Conservation (phyloP, 2,329 filamentous ascomycete species). For the Pochonia chlamydosporia region DNA sequence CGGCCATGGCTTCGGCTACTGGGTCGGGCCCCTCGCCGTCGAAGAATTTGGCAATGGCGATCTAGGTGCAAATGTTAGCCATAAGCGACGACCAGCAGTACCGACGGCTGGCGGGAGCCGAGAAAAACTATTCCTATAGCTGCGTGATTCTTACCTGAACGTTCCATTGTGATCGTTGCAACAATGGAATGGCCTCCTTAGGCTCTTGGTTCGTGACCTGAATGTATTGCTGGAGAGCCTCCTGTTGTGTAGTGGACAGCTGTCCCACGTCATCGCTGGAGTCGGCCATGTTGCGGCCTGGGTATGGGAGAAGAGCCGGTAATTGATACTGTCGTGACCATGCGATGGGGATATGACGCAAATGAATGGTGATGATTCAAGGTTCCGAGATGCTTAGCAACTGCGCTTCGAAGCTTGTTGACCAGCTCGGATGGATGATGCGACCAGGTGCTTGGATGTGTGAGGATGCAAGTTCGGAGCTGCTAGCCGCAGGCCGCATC, state of each 20-base stretch:
- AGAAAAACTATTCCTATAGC: too few species aligned
- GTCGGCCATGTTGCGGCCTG: slow-evolving; percentile 24
- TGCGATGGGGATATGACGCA: not conserved
- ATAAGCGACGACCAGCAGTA: not conserved
- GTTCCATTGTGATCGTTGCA: slow-evolving; percentile 92
- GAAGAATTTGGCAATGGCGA: slow-evolving; percentile 95
- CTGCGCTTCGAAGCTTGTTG: not conserved
- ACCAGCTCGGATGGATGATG: too few species aligned
- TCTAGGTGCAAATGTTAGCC: slow-evolving; percentile 43
- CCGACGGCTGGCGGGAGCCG: too few species aligned
- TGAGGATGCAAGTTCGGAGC: not conserved
- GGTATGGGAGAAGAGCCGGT: not conserved
- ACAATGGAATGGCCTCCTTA: slow-evolving; percentile 68
- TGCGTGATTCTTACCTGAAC: slow-evolving; percentile 57
- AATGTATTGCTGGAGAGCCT: slow-evolving; percentile 81
- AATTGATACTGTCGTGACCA: not conserved
- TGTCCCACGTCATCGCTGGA: slow-evolving; percentile 50
- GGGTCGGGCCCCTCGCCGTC: slow-evolving; percentile 87
- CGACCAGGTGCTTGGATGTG: too few species aligned
- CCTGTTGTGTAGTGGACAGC: slow-evolving; percentile 73
- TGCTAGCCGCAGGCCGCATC: not conserved
- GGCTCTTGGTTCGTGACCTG: slow-evolving; percentile 80
- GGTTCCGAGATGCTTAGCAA: not conserved
- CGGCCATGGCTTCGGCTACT: slow-evolving; percentile 67
- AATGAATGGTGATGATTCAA: too few species aligned